A percentile compares a stretch with the other conserved stretches of the same genome.
These are phyloP conservation scores for Chenopodium album DNA, from an alignment of 148 eudicot genomes.

Conservation along the genomic window DNA sequence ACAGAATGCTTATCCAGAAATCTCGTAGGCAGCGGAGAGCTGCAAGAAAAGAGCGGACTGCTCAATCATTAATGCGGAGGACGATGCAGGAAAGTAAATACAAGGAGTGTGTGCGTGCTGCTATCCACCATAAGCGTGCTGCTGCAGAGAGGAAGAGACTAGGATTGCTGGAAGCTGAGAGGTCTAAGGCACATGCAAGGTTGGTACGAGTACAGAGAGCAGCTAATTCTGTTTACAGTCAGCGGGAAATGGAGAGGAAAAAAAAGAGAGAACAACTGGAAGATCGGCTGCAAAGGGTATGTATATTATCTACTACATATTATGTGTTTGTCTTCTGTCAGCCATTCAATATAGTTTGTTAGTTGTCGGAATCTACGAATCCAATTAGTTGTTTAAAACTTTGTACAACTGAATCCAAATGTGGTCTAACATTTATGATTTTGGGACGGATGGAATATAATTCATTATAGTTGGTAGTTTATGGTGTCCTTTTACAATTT, in stretches of 20 bases:
- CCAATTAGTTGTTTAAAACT: background rate
- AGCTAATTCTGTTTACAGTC: conserved; percentile 58
- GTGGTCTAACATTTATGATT: no score
- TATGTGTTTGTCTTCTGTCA: background rate
- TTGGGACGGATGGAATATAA: background rate
- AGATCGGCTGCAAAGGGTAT: conserved; percentile 76
- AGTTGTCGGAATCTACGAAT: background rate
- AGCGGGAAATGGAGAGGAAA: conserved; percentile 78
- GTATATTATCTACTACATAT: conserved; percentile 12
- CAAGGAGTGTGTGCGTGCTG: conserved; percentile 84
- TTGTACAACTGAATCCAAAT: no score
- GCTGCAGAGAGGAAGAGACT: conserved; percentile 90
- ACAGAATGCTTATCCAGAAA: conserved; percentile 75
- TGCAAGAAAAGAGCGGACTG: conserved; percentile 67
- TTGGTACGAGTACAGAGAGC: conserved; percentile 63
- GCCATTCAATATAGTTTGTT: background rate
- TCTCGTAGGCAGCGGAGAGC: conserved; percentile 75
- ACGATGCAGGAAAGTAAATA: conserved; percentile 75
- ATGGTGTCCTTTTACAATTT: background rate
- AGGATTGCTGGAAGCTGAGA: conserved; percentile 84
- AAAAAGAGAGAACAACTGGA: conserved; percentile 68
- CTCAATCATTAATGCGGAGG: conserved; percentile 74
- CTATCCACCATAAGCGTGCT: conserved; percentile 81
- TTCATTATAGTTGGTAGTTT: no score
- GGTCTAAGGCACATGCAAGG: conserved; percentile 76